These are phyloP conservation scores for Penicillium paxilli DNA, from an alignment of 495 filamentous ascomycete species.

Conservation along the genomic window DNA sequence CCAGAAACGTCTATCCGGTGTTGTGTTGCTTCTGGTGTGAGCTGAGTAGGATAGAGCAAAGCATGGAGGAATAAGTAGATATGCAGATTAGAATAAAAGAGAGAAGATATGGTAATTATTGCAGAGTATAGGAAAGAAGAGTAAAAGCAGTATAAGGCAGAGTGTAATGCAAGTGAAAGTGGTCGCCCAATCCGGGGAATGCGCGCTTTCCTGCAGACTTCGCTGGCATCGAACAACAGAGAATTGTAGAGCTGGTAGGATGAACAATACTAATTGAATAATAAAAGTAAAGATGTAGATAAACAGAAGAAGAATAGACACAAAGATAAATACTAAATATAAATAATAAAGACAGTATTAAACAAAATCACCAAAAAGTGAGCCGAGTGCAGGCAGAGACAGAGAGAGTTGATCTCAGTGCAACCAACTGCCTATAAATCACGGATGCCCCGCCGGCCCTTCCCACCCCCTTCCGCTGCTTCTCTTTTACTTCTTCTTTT, in stretches of 20 bases:
- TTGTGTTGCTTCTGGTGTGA: too few species aligned
- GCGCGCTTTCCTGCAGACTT: slow-evolving; percentile 1
- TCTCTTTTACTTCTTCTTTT: slow-evolving; percentile 24
- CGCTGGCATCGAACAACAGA: neutral
- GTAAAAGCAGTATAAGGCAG: too few species aligned
- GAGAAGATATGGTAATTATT: neutral
- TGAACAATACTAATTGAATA: neutral
- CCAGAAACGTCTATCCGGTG: neutral
- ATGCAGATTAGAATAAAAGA: too few species aligned
- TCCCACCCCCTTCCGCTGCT: slow-evolving; percentile 43
- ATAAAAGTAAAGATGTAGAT: slow-evolving; percentile 1
- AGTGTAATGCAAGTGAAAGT: too few species aligned
- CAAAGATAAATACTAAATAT: slow-evolving; percentile 10
- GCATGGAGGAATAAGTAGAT: too few species aligned
- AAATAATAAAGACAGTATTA: slow-evolving; percentile 14
- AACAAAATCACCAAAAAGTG: too few species aligned
- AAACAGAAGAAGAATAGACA: slow-evolving; percentile 13
- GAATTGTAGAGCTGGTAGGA: neutral
- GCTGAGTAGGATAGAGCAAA: too few species aligned
- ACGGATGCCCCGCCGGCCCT: slow-evolving; percentile 49
- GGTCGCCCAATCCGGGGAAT: slow-evolving; percentile 19
- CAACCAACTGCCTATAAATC: slow-evolving; percentile 53
- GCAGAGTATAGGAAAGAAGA: too few species aligned
- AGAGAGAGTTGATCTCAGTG: slow-evolving; percentile 40
- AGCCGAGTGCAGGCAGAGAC: neutral